Base-by-base conservation (phyloP, 306 rosid species). In the Cucumis cinereus region DNA sequence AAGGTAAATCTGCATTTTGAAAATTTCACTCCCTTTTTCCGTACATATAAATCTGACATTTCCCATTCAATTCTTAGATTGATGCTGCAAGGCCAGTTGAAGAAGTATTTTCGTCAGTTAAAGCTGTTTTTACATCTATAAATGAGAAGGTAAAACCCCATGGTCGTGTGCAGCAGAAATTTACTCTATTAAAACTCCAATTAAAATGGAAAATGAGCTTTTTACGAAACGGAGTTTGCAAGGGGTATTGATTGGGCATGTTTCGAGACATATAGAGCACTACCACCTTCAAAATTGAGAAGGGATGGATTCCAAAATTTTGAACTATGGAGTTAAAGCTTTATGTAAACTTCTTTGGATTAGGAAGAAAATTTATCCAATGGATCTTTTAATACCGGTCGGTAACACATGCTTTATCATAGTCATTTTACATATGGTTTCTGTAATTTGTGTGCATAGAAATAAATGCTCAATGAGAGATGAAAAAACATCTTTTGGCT, bases 51-150 rank as follows among this genome's bases (percentile, higher is more conserved):
- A 55, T 54, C 69, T 30, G 23, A 52, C 28, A n/a, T 61, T 82
- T 54, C 40, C 70, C 19, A 59, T 79, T 81, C 81, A 58, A 83
- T 78, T 47, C 72, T 69, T 84, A 94, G 99, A 77, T 94, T 82
- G 90, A 87, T 77, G 97, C 99, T 83, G 95, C 83, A 79, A 91
- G 82, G 91, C 90, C 99, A 24, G 1, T 92, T 57, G 90, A 85
- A 81, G 92, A 94, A 81, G 97, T 94, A 66, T 94, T 83, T 40
- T 96, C 88, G 81, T 78, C 95, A 0, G 99, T 94, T 63, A 90
- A 92, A 85, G 90, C 82, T 58, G 59, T 89, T 83, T 90, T 94
- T 77, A 73, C 84, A 81, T 84, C 93, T 11, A 87, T 87, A 88
- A 86, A 56, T 85, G 97, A 85, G 88, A 91, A 93, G 97, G 98